Base-by-base conservation (phyloP, 148 eudicot species). In the Dianthus caryophyllus region DNA sequence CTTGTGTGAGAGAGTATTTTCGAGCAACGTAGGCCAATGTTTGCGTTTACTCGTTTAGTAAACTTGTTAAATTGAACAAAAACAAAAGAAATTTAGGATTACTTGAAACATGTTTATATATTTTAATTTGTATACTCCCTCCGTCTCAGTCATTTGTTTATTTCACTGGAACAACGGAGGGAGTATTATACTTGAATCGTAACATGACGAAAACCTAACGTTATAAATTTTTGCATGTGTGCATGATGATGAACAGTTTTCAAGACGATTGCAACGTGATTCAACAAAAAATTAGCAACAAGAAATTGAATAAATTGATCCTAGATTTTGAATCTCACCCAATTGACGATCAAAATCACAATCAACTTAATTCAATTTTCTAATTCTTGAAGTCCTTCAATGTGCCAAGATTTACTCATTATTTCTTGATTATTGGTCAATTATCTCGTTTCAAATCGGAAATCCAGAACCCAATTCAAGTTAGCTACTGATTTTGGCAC, bases 261-360 rank as follows among this genome's bases (percentile, higher is more conserved):
- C 74, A 81, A 47, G 85, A 82, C 20, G 83, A 74, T 9, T 74
- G 21, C 67, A 75, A 66, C 71, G 68, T 75, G 71, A 82, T 86
- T 73, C 74, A 76, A 54, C 83, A 82, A 73, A 80, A 68, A 68
- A 75, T 86, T 16, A 86, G 83, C 80, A 84, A 82, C 84, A 78
- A 74, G 80, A 86, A 86, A 66, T 39, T 86, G 77, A 84, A 80
- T 69, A 75, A 82, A 59, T 49, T 84, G 56, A 80, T 86, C 62
- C 69, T 75, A 67, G 82, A 78, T 20, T 84, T 82, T 46, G 77
- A 84, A 62, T 77, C 76, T 48, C 80, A 33, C 25, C 56, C 50
- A 14, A 26, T 27, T 6, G 75, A n/a, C n/a, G n/a, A 65, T 41
- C 24, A 72, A 64, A 69, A 64, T 72, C 53, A 51, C 33, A 41